These are phyloP conservation scores for Candida andamanensis DNA, from an alignment of 805 yeast species.

Conservation along the genomic window DNA sequence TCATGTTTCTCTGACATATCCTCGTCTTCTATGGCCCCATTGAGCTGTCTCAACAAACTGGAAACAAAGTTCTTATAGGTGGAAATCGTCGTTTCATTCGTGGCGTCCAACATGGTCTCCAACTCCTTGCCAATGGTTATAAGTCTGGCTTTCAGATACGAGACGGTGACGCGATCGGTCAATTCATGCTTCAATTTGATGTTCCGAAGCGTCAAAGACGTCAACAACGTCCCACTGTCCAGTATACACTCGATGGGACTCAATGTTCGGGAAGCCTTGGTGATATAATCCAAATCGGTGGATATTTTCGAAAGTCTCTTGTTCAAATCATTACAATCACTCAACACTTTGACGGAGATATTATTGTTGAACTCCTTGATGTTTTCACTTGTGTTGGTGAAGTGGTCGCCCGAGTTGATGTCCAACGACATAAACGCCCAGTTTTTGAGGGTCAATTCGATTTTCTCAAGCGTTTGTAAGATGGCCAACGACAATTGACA, in stretches of 20 bases:
- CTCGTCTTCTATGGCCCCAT: slow-evolving; percentile 46
- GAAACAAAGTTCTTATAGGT: slow-evolving; percentile 58
- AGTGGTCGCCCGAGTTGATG: slow-evolving; percentile 40
- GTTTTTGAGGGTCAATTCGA: slow-evolving; percentile 41
- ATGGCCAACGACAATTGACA: slow-evolving; percentile 45
- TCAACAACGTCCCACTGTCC: slow-evolving; percentile 48
- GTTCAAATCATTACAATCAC: slow-evolving; percentile 45
- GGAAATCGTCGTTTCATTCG: slow-evolving; percentile 20
- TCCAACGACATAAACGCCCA: slow-evolving; percentile 56
- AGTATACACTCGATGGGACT: slow-evolving; percentile 45
- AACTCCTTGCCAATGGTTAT: slow-evolving; percentile 62
- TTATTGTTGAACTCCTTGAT: slow-evolving; percentile 43
- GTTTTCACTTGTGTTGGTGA: slow-evolving; percentile 16
- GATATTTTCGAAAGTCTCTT: slow-evolving; percentile 36
- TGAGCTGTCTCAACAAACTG: slow-evolving; percentile 53
- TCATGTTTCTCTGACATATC: slow-evolving; percentile 60
- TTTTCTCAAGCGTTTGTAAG: slow-evolving; percentile 46
- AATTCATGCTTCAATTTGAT: slow-evolving; percentile 48
- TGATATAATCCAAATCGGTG: slow-evolving; percentile 43
- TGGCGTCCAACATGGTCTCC: slow-evolving; percentile 42
- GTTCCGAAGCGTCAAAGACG: slow-evolving; percentile 40
- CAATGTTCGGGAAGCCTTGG: slow-evolving; percentile 36
- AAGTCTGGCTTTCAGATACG: slow-evolving; percentile 62
- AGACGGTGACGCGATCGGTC: slow-evolving; percentile 48
- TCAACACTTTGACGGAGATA: slow-evolving; percentile 50